Evolutionary conservation across 345 rosid genomes (phyloP), one percentile per base, ranked within the genome.

Genomic region (Aethionema arabicum): DNA sequence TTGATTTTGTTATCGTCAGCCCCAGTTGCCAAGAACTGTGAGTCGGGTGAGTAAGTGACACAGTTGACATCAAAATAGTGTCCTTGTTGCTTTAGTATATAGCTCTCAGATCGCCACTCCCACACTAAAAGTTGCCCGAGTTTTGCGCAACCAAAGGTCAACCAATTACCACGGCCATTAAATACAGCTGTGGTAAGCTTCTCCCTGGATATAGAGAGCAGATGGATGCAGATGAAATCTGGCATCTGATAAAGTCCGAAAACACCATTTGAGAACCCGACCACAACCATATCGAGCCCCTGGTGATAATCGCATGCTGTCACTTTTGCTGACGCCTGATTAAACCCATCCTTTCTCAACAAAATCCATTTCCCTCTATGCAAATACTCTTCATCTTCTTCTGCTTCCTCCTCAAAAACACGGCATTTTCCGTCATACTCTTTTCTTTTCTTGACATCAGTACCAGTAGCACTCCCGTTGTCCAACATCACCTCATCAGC

Each of bases 1-100:
- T 93, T 90, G 76, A 93, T 86, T 93, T 93, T 93, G 72, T 90
- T 89, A 79, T 93, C 99, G 65, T 93, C 96, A 15, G 99, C 91
- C 31, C 98, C 98, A 51, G 97, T 92, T 52, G 97, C 98, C 85
- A 92, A 49, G 45, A 92, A 77, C 48, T 92, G 98, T 0, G 98
- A 89, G 75, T 92, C 97, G 2, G 95, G 91, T 0, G 98, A 92
- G 75, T 87, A 92, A 33, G 91, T 85, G 42, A 92, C 73, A 75
- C 91, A 87, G 73, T 87, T 85, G 45, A 89, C 90, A 69, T 89
- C 99, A 70, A 90, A 90, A 70, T 82, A 93, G 69, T 93, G 99
- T n/a, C 99, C 99, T 72, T 93, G 97, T 63, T 93, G 99, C 85
- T 90, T 93, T 78, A 90, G 60, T 78, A 93, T 77, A 75, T 90